Evolutionary conservation across 495 filamentous ascomycete species (phyloP), one percentile per base, ranked within the genome.

Genomic region (Penicillium chermesinum): DNA sequence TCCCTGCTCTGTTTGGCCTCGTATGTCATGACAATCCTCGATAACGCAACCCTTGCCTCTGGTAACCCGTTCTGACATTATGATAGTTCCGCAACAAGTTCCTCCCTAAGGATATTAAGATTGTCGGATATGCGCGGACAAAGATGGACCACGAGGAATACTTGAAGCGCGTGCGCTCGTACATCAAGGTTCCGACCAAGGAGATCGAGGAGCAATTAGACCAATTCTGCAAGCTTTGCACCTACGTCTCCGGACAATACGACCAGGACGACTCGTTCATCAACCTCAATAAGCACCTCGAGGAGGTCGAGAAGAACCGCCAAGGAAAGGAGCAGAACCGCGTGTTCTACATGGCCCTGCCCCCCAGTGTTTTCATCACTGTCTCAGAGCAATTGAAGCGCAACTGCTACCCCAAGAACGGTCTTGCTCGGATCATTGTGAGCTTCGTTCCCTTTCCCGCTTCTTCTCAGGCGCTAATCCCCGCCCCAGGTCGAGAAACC

Each of bases 121-220:
- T 99, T 65, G 82, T 99, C 61, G 94, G 94, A 76, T 99, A 99
- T 87, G 94, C 94, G 53, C 84, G 94, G 63, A 99, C 94, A 54
- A 95, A 95, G 76, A 99, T 99, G 94, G 91, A 97, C 74, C 88
- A 88, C 62, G 85, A 88, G 53, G 94, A 97, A 69, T 97, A 87
- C 72, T 76, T 96, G 58, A 86, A 82, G 70, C 82, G 94, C 46
- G 89, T 97, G 72, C 90, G 87, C 73, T 95, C 90, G 48, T 93
- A 96, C 71, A 99, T 99, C 74, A 97, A 99, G 82, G 89, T 90
- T 13, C 94, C 94, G 17, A 94, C 91, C 42, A 96, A 96, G 78
- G 94, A 97, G 51, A 87, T 95, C 61, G 89, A 99, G 71, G 84
- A 95, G 66, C 91, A 96, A 64, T 75, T 97, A 50, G 80, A 89